Percentiles rank a stretch among this genome's conserved stretches.
Conservation (phyloP, 352 stramenopile species). For the Aphanomyces euteiches region DNA sequence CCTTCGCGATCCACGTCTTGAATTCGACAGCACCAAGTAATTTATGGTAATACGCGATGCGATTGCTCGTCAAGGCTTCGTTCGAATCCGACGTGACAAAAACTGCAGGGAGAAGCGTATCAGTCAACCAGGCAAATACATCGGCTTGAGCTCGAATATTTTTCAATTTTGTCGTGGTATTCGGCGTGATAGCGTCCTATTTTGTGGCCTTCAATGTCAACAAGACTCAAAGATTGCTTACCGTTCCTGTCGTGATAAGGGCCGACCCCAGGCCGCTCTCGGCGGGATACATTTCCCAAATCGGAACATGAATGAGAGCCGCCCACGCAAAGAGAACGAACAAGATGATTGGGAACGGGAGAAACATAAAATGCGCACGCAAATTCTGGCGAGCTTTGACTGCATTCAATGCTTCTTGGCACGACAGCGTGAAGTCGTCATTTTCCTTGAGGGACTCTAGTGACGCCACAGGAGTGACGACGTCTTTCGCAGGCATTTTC, state of each 20-base stretch:
- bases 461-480: too few relatives aligned
- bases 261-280: conserved; percentile 17
- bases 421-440: neutral
- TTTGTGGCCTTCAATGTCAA: too few relatives aligned
- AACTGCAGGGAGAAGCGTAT: conserved; percentile 10
- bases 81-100: conserved; percentile 17
- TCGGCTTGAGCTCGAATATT: conserved; percentile 21
- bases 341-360: conserved; percentile 19
- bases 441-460: too few relatives aligned
- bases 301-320: conserved; percentile 23
- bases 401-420: neutral
- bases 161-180: conserved; percentile 20
- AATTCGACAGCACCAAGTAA: conserved; percentile 36
- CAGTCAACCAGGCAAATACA: conserved; percentile 4
- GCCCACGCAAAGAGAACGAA: conserved; percentile 19
- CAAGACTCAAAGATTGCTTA: neutral
- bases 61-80: conserved; percentile 6
- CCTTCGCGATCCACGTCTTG: conserved; percentile 31
- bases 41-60: conserved; percentile 35
- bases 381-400: conserved; percentile 14
- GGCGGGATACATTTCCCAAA: conserved; percentile 20
- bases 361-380: conserved; percentile 16
- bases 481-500: too few relatives aligned
- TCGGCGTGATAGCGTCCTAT: conserved; percentile 18
- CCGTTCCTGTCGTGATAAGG: conserved; percentile 24